These are phyloP conservation scores for Hapsidospora chrysogenum DNA, from an alignment of 495 filamentous ascomycete genomes.

Conservation along the genomic window DNA sequence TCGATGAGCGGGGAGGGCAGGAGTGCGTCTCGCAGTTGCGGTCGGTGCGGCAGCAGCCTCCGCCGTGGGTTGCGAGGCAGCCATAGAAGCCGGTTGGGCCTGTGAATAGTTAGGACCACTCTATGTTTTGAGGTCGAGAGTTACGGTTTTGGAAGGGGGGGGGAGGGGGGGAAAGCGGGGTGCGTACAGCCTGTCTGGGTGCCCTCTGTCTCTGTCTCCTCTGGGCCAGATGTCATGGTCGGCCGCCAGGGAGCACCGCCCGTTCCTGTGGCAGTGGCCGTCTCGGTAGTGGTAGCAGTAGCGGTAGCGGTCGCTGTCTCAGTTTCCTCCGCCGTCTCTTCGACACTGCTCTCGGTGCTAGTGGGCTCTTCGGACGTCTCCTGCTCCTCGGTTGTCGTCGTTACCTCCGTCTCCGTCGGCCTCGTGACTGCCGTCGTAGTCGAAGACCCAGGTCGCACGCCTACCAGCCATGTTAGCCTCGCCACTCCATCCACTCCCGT, in stretches of 20 bases:
- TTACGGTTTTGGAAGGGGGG: too few species aligned
- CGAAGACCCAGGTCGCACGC: not conserved
- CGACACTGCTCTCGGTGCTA: too few species aligned
- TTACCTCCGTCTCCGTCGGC: not conserved
- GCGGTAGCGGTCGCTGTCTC: slow-evolving; percentile 11
- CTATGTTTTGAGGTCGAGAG: not conserved
- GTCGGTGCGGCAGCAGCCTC: slow-evolving; percentile 56
- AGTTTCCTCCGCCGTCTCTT: too few species aligned
- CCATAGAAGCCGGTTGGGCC: slow-evolving; percentile 36
- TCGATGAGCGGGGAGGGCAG: slow-evolving; percentile 35
- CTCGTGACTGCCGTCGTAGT: not conserved
- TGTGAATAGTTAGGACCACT: not conserved
- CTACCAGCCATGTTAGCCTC: too few species aligned
- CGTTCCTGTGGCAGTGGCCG: slow-evolving; percentile 14
- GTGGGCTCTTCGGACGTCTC: not conserved
- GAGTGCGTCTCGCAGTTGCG: slow-evolving; percentile 50
- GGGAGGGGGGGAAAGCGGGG: too few species aligned
- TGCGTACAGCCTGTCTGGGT: slow-evolving; percentile 4
- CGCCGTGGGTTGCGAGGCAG: slow-evolving; percentile 30
- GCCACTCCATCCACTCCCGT: too few species aligned
- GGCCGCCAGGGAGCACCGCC: slow-evolving; percentile 19
- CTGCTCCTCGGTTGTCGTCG: not conserved
- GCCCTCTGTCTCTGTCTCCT: not conserved
- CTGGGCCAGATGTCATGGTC: not conserved
- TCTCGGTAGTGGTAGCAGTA: slow-evolving; percentile 21